Evolutionary conservation across 2,329 filamentous ascomycete genomes (phyloP).

Genomic region (Venturia nashicola): DNA sequence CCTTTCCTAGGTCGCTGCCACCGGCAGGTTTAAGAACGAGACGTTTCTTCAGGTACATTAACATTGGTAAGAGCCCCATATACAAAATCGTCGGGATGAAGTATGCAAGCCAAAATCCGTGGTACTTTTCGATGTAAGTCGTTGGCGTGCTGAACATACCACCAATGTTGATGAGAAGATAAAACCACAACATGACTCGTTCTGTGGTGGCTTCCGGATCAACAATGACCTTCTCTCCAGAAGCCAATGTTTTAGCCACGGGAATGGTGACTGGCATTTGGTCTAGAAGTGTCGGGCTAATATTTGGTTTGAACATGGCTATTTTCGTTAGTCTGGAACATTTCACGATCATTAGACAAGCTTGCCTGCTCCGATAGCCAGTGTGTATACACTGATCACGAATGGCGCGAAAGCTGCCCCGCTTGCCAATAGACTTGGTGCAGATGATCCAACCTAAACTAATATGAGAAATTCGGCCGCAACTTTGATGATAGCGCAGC

Average conservation of each 20-base stretch:
- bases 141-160: conserved; percentile 26
- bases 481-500: background rate
- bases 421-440: conserved; percentile 12
- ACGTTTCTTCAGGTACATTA: background rate
- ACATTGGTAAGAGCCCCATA: background rate
- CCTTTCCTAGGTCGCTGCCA: conserved; percentile 33
- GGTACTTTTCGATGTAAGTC: conserved; percentile 29
- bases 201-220: conserved; percentile 33
- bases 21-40: conserved; percentile 30
- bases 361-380: conserved; percentile 8
- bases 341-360: background rate
- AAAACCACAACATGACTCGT: conserved; percentile 25
- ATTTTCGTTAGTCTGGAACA: conserved; percentile 18
- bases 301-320: conserved; percentile 29
- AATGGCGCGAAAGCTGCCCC: conserved; percentile 5
- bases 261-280: conserved; percentile 30
- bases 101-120: conserved; percentile 28
- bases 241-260: conserved; percentile 31
- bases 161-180: conserved; percentile 19
- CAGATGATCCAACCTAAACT: conserved; percentile 11
- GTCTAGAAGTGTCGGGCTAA: conserved; percentile 32
- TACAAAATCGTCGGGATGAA: conserved; percentile 17
- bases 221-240: conserved; percentile 34
- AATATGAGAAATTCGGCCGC: background rate
- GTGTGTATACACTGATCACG: conserved; percentile 4